A percentile compares a stretch with the other conserved stretches of the same genome.
These are phyloP conservation scores for Colletotrichum costaricense DNA, from an alignment of 2,329 filamentous ascomycete species.

Conservation along the genomic window DNA sequence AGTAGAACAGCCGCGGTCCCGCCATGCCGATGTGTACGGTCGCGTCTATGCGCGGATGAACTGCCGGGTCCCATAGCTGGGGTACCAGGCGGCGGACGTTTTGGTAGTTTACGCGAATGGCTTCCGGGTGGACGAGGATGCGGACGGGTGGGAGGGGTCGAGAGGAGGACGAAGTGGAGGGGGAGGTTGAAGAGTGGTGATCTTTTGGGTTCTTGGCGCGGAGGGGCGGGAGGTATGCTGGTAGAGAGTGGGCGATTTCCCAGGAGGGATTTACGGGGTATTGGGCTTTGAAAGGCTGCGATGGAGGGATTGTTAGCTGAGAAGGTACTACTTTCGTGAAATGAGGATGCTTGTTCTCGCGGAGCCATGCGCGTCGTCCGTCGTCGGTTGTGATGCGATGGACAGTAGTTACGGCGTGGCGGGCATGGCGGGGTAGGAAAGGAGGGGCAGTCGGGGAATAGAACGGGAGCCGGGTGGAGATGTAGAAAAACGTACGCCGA, in stretches of 20 bases:
- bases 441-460: slow-evolving; percentile 7
- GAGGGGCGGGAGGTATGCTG: slow-evolving; percentile 68
- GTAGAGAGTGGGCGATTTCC: slow-evolving; percentile 79
- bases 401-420: background rate
- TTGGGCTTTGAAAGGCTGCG: slow-evolving; percentile 79
- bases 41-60: slow-evolving; percentile 66
- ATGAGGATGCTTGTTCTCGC: background rate
- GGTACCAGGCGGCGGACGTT: slow-evolving; percentile 74
- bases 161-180: slow-evolving; percentile 38
- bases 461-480: background rate
- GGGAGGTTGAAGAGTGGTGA: slow-evolving; percentile 39
- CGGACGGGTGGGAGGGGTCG: slow-evolving; percentile 61
- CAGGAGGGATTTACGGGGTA: slow-evolving; percentile 83
- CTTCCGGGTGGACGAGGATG: slow-evolving; percentile 72
- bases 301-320: slow-evolving; percentile 33
- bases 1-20: slow-evolving; percentile 71
- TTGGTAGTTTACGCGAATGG: slow-evolving; percentile 79
- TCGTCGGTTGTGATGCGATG: background rate
- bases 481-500: slow-evolving; percentile 60
- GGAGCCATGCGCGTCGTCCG: background rate
- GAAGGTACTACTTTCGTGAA: background rate
- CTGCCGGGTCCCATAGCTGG: slow-evolving; percentile 63
- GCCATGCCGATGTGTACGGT: slow-evolving; percentile 87
- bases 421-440: slow-evolving; percentile 23
- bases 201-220: slow-evolving; percentile 53